Evolutionary conservation across 2,329 filamentous ascomycete species (phyloP).

Genomic region (Aureobasidium sp.): DNA sequence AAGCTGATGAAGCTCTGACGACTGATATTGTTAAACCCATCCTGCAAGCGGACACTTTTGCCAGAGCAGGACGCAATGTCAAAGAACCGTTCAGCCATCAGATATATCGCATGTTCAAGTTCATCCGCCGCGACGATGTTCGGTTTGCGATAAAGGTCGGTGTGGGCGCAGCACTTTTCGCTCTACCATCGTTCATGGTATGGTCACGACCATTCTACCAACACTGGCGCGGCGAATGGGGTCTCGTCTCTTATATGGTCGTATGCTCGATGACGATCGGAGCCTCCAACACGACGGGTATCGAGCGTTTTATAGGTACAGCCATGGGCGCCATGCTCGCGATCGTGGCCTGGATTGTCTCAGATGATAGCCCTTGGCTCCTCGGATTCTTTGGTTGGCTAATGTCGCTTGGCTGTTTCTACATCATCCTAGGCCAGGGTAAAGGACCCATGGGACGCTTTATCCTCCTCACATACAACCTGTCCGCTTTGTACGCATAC

Average conservation of each 20-base stretch:
- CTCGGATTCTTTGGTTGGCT: constrained; percentile 77
- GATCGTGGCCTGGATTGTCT: constrained; percentile 67
- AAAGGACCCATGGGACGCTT: constrained; percentile 90
- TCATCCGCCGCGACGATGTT: constrained; percentile 56
- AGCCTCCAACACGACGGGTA: constrained; percentile 86
- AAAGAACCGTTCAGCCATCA: constrained; percentile 13
- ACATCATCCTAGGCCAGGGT: constrained; percentile 74
- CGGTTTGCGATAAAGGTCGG: constrained; percentile 89
- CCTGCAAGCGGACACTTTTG: constrained; percentile 22
- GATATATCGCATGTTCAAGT: constrained; percentile 45
- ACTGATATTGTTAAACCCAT: constrained; percentile 22
- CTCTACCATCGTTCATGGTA: constrained; percentile 77
- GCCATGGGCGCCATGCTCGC: constrained; percentile 70
- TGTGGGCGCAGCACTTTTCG: constrained; percentile 79
- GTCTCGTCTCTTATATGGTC: constrained; percentile 92
- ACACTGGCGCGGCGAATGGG: constrained; percentile 94
- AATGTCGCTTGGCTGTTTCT: constrained; percentile 76
- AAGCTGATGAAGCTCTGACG: constrained; percentile 19
- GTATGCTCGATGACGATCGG: constrained; percentile 97
- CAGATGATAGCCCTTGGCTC: constrained; percentile 61
- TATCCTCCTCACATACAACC: constrained; percentile 91
- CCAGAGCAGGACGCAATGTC: constrained; percentile 13
- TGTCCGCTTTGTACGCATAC: constrained; percentile 90
- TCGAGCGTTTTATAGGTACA: constrained; percentile 78
- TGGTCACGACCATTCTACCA: constrained; percentile 70